Conservation (phyloP, 2,329 filamentous ascomycete genomes). For the Penicillium nordicum region DNA sequence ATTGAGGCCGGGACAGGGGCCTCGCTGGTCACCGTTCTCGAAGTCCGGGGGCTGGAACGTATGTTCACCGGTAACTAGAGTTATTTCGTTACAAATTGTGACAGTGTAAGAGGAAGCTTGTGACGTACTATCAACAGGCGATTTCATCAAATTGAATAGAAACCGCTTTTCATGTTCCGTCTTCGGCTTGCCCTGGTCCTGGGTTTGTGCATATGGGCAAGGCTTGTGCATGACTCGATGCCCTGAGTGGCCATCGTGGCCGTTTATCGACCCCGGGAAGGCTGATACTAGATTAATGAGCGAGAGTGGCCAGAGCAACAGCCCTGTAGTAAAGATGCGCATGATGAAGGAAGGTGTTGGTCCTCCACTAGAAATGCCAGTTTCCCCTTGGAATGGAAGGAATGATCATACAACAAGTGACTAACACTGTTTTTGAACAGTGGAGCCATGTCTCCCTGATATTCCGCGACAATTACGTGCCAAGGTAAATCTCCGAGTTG, state of each 20-base stretch:
- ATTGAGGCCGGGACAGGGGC: conserved; percentile 44
- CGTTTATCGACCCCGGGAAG: conserved; percentile 9
- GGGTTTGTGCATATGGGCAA: conserved; percentile 20
- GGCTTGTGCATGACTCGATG: conserved; percentile 14
- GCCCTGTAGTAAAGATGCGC: conserved; percentile 7
- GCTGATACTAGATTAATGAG: conserved; percentile 5
- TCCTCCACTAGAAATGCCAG: no score
- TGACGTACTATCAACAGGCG: conserved; percentile 28
- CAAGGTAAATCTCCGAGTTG: not conserved
- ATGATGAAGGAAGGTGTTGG: conserved; percentile 2
- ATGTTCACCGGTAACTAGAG: conserved; percentile 34
- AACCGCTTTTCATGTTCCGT: conserved; percentile 22
- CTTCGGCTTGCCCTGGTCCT: not conserved
- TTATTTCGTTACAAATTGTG: not conserved
- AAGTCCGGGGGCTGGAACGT: conserved; percentile 35
- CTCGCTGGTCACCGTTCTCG: conserved; percentile 37
- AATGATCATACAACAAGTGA: no score
- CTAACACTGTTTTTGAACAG: not conserved
- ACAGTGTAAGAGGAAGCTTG: not conserved
- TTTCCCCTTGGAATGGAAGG: no score
- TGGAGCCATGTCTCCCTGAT: not conserved
- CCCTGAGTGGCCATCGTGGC: not conserved
- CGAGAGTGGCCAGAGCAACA: conserved; percentile 12
- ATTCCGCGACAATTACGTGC: not conserved
- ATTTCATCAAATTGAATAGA: conserved; percentile 20